Base-by-base conservation (phyloP, 345 rosid genomes). In the Theobroma cacao region DNA sequence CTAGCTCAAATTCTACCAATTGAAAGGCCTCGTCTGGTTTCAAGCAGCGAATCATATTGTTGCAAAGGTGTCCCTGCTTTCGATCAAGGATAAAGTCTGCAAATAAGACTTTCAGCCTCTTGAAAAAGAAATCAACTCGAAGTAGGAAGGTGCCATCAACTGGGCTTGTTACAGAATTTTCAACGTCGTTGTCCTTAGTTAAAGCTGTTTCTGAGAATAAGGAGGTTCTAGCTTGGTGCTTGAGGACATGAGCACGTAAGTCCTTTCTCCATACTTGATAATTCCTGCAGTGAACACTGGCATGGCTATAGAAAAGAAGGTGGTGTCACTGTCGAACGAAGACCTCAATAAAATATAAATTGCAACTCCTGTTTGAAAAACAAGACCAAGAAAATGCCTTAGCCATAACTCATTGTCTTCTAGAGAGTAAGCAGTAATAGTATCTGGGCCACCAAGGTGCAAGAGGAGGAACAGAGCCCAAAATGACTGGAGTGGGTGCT, bases 221-320 rank as follows among this genome's bases (percentile, higher is more conserved):
- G 13, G 84, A 78, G 24, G 40, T 82, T 17, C 80, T 84, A 2
- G 82, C 31, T 84, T 82, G 13, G 75, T 59, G 79, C 90, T 87
- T 2, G 86, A 83, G 33, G 78, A 47, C 69, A 85, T 72, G 30
- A 89, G 79, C 1, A 79, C 80, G 78, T 80, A 79, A 1, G 84
- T 87, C 74, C 90, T 87, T 67, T 89, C 90, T 5, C 77, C 86
- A 18, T 82, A 89, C 82, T 88, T 89, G 84, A 85, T 82, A 1
- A 75, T 31, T 2, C 86, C 90, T 4, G 84, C 22, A 0, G 80
- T 20, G 58, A 79, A 65, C 28, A 85, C 74, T 0, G 79, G 75
- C 61, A 83, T 17, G 50, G 63, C 63, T 5, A 70, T 9, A 22
- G 62, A 72, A 1, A 11, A 6, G 0, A n/a, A 8, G 0, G 80